phyloP scores from a whole-genome alignment of 768 basidiomycete genomes.

The Cubamyces sp. region DNA sequence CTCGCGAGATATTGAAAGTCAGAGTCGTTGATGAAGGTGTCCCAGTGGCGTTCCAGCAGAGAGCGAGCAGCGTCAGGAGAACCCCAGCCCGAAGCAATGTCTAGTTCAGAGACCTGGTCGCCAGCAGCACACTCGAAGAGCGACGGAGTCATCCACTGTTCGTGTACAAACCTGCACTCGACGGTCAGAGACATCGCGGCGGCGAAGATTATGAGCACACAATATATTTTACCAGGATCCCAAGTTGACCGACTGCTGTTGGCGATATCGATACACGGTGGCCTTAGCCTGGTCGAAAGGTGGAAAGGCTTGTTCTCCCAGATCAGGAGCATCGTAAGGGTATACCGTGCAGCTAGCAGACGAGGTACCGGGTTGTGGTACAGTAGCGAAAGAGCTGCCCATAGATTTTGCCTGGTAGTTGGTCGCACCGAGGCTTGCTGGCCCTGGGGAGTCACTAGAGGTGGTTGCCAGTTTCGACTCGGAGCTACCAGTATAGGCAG shows the following conservation, averaged over 20 bases:
- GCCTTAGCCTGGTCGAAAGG: constrained; percentile 55
- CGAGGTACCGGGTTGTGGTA: constrained; percentile 6
- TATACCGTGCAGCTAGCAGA: constrained; percentile 24
- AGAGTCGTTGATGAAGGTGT: constrained; percentile 64
- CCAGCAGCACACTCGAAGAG: constrained; percentile 62
- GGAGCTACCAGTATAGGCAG: background rate
- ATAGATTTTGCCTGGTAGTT: background rate
- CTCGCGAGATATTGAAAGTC: constrained; percentile 68
- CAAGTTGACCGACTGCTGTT: constrained; percentile 66
- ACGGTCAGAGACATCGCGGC: no score
- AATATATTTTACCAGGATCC: constrained; percentile 54
- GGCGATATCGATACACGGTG: constrained; percentile 60
- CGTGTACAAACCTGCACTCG: constrained; percentile 63
- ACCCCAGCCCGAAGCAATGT: constrained; percentile 69
- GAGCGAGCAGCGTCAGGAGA: constrained; percentile 46
- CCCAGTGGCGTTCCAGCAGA: constrained; percentile 73
- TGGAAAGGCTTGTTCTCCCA: constrained; percentile 44
- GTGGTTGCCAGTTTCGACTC: background rate
- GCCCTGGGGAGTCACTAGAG: background rate
- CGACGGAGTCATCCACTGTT: constrained; percentile 76
- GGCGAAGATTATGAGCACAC: no score
- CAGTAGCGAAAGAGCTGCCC: constrained; percentile 7
- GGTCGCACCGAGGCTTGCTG: background rate
- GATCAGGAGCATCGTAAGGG: constrained; percentile 28
- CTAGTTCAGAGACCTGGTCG: constrained; percentile 56